Percentiles rank a stretch among this genome's conserved stretches.
These are phyloP conservation scores for Macrocystidia cucumis DNA, from an alignment of 1,284 basidiomycete species.

Conservation along the genomic window DNA sequence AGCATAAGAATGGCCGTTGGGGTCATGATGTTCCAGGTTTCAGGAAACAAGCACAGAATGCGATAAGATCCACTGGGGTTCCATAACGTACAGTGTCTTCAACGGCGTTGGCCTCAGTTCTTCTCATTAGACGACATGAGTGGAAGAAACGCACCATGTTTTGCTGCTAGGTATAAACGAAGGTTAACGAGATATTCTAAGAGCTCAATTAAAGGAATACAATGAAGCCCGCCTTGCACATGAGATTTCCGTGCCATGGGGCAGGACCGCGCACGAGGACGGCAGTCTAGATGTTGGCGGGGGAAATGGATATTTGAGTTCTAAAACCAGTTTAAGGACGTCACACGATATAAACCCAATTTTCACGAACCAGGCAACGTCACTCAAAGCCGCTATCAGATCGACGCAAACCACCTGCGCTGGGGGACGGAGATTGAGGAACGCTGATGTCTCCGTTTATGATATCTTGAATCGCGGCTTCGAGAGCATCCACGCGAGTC, in stretches of 20 bases:
- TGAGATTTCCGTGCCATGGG: neutral
- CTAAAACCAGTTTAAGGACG: neutral
- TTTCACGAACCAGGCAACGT: slow-evolving; percentile 3
- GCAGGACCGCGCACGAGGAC: too few species aligned
- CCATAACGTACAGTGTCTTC: too few species aligned
- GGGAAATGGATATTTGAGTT: neutral
- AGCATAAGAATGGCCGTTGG: too few species aligned
- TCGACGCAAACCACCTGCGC: slow-evolving; percentile 28
- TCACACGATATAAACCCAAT: neutral
- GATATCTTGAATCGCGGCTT: slow-evolving; percentile 77
- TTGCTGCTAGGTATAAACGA: too few species aligned
- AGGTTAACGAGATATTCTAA: too few species aligned
- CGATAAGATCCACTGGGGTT: too few species aligned
- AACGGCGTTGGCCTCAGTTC: too few species aligned
- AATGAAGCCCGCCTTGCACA: neutral
- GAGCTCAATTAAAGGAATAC: neutral
- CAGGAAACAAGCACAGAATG: too few species aligned
- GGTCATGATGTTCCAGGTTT: too few species aligned
- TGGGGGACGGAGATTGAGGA: slow-evolving; percentile 44
- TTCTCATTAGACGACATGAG: too few species aligned
- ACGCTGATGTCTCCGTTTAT: slow-evolving; percentile 61
- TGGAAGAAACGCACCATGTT: too few species aligned
- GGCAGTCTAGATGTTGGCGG: too few species aligned
- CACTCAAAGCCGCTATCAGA: slow-evolving; percentile 26
- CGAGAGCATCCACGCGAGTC: slow-evolving; percentile 71